phyloP scores from a whole-genome alignment of 2,329 filamentous ascomycete species.

The Cordyceps javanica region DNA sequence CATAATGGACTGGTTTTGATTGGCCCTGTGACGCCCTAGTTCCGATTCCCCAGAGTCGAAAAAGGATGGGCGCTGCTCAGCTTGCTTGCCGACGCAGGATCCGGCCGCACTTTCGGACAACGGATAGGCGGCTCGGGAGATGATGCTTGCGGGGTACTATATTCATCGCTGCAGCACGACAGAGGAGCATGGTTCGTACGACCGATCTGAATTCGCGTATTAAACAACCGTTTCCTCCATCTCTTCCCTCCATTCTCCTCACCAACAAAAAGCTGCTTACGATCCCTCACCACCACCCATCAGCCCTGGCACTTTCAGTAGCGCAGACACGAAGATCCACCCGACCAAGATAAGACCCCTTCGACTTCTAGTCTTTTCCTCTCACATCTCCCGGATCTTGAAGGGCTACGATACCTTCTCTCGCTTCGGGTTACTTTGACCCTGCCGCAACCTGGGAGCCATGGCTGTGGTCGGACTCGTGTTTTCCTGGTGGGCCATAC shows the following conservation, averaged over 20 bases:
- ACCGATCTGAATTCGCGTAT: background rate
- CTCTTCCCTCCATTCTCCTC: background rate
- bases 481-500: constrained; percentile 42
- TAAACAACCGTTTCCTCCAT: background rate
- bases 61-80: background rate
- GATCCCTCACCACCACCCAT: background rate
- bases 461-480: constrained; percentile 26
- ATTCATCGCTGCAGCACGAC: background rate
- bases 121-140: background rate
- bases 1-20: constrained; percentile 2
- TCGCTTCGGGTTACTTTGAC: background rate
- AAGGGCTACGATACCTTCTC: background rate
- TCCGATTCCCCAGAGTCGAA: constrained; percentile 8
- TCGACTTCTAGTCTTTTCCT: background rate
- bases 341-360: background rate
- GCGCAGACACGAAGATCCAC: background rate
- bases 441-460: too few relatives aligned
- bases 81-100: constrained; percentile 8
- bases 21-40: background rate
- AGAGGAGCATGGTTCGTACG: background rate
- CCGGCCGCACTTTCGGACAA: constrained; percentile 5
- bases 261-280: background rate
- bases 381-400: background rate
- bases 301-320: background rate
- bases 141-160: background rate